Conservation (phyloP, 257 asterid species). For the Solanum sparsipilum region DNA sequence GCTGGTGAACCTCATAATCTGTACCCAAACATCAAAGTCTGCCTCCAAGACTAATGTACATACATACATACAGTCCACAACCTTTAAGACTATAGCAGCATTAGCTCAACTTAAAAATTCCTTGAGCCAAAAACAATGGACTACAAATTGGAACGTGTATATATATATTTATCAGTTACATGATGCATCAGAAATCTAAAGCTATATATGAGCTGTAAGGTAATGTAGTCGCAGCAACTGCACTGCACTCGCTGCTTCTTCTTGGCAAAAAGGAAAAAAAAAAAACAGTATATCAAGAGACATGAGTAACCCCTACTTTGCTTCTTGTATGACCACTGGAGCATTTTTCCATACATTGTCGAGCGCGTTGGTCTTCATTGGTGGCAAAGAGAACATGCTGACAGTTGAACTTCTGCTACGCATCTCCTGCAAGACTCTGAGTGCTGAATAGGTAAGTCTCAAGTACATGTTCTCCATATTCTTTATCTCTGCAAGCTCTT, state of each 20-base stretch:
- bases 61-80: not conserved
- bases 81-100: not conserved
- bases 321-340: conserved; percentile 21
- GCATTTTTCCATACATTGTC: conserved; percentile 28
- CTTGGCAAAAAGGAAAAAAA: not conserved
- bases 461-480: conserved; percentile 34
- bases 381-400: conserved; percentile 62
- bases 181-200: not conserved
- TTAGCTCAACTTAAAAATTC: not conserved
- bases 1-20: not conserved
- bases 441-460: conserved; percentile 51
- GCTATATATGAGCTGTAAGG: not conserved
- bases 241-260: not conserved
- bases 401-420: conserved; percentile 61
- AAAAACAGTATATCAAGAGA: not conserved
- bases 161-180: not conserved
- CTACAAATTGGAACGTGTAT: not conserved
- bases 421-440: conserved; percentile 47
- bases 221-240: not conserved
- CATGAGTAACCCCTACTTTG: not conserved
- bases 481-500: conserved; percentile 43
- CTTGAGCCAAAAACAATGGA: not conserved
- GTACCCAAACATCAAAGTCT: not conserved
- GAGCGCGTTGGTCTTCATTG: conserved; percentile 21
- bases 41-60: not conserved